Evolutionary conservation across 75 land plant species (phyloP), one percentile per base, ranked within the genome.

Genomic region (Picea sitchensis): DNA sequence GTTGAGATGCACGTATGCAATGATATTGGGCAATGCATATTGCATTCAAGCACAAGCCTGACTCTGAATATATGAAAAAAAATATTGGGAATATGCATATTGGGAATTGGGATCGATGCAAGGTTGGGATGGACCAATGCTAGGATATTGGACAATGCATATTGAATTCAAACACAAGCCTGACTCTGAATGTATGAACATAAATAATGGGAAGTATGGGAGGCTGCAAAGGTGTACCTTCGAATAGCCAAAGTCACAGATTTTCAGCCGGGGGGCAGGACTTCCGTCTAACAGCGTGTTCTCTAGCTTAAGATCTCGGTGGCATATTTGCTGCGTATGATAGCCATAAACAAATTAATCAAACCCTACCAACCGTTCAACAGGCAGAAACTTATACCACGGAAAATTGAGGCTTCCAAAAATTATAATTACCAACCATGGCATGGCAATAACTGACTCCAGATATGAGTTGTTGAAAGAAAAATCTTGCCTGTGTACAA

Each of bases 171-270:
- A 47, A 0, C 54, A 6, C 54, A 47, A 47, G 54, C 9, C 12
- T 51, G 12, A 51, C 56, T 51, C 11, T 51, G 56, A 51, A 8
- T 9, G 56, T 51, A 9, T 51, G 56, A 9, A 51, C 11, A 51
- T 1, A 51, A 8, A 9, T 51, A 51, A 2, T 51, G 56, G 56
- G 56, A 12, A 1, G 11, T 58, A 58, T 32, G 12, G 6, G 7
- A 32, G 18, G 20, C 14, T 23, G 18, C 79, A 26, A 26, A 67
- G 0, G 17, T 21, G 12, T 73, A 86, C 90, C 88, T 88, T 88
- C 4, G 90, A 88, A 63, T 88, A 88, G 36, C 90, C 90, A 71
- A 88, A 88, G 61, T 88, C 90, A 87, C 90, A 88, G 41, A 88
- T 87, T 65, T 88, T 88, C 20, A 88, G 89, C 34, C 82, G 83